These are phyloP conservation scores for Corymbia maculata DNA, from an alignment of 345 rosid species.

Conservation along the genomic window DNA sequence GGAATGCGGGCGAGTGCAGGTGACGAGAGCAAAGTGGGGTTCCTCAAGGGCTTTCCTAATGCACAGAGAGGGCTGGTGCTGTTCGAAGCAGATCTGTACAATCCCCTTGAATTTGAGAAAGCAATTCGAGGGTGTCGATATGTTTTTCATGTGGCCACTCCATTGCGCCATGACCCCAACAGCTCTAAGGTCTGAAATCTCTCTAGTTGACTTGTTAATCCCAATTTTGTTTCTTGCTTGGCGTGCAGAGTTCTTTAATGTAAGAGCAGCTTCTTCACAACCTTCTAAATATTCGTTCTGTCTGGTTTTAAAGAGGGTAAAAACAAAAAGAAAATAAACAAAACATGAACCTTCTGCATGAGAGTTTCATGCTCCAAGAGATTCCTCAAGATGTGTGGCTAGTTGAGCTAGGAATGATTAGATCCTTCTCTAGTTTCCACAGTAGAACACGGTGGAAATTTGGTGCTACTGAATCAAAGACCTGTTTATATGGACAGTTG, in stretches of 20 bases:
- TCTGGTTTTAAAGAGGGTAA: background rate
- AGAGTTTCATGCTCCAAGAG: background rate
- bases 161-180: background rate
- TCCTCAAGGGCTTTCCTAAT: conserved; percentile 11
- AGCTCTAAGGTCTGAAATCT: background rate
- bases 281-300: background rate
- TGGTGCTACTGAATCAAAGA: background rate
- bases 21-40: conserved; percentile 8
- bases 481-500: too few relatives aligned
- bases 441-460: background rate
- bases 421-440: background rate
- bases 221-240: background rate
- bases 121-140: conserved; percentile 15
- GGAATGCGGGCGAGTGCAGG: conserved; percentile 2
- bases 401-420: background rate
- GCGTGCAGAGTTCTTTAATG: background rate
- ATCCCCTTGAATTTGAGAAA: conserved; percentile 4
- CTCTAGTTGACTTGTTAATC: background rate
- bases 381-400: background rate
- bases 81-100: conserved; percentile 15
- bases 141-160: conserved; percentile 24
- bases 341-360: background rate
- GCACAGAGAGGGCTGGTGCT: conserved; percentile 9
- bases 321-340: background rate
- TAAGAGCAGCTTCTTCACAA: background rate